phyloP scores from a whole-genome alignment of 176 grass and related monocot species.

The Melocanna baccifera region DNA sequence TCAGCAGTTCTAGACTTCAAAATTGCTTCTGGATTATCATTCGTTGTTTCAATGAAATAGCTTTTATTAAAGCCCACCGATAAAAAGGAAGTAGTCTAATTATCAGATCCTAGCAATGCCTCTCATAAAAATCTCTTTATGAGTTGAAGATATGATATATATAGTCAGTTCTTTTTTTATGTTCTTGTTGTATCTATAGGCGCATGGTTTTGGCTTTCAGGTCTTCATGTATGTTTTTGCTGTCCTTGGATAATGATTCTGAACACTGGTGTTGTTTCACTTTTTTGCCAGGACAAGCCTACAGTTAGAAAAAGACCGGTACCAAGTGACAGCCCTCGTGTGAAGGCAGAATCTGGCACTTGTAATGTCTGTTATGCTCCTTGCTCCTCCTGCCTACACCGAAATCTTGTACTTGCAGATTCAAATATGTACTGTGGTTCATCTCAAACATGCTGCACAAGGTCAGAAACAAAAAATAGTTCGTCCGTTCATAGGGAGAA shows the following conservation, averaged over 20 bases:
- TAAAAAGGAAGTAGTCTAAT: background rate
- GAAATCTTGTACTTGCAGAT: constrained; percentile 23
- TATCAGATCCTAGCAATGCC: background rate
- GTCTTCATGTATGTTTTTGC: background rate
- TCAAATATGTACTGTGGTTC: constrained; percentile 55
- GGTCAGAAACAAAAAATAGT: constrained; percentile 49
- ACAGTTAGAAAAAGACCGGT: constrained; percentile 36
- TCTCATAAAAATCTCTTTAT: background rate
- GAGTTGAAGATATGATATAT: background rate
- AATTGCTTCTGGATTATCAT: constrained; percentile 8
- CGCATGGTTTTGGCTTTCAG: background rate
- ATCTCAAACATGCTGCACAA: constrained; percentile 52
- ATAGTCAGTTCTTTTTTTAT: background rate
- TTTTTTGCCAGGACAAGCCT: constrained; percentile 41
- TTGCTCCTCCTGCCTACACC: constrained; percentile 78
- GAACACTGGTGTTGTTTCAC: constrained; percentile 5
- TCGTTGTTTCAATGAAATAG: background rate
- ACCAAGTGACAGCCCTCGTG: constrained; percentile 4
- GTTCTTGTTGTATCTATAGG: background rate
- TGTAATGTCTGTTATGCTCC: constrained; percentile 73
- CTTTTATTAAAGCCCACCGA: background rate
- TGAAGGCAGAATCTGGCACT: constrained; percentile 61
- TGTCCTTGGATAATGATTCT: background rate
- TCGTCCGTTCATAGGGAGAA: constrained; percentile 36
- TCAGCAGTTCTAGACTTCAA: background rate